phyloP scores from a whole-genome alignment of 2,329 filamentous ascomycete genomes.

The Pseudopyrenochaeta lycopersici region DNA sequence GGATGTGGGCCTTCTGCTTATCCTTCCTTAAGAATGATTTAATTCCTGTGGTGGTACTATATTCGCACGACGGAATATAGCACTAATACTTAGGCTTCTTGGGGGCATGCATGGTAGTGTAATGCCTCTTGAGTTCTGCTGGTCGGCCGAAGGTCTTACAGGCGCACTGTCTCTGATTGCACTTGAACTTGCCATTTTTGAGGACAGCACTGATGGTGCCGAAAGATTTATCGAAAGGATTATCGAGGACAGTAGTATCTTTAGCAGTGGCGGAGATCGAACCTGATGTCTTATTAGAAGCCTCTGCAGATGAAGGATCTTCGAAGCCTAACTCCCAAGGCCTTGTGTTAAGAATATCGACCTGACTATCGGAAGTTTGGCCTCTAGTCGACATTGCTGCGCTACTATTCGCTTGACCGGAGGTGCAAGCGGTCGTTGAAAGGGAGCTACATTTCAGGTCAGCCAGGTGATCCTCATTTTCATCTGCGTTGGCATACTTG shows the following conservation, averaged over 20 bases:
- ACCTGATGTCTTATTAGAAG: background rate
- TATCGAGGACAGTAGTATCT: too few species aligned
- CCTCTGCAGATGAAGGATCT: background rate
- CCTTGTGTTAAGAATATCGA: background rate
- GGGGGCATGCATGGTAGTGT: background rate
- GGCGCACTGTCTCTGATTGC: background rate
- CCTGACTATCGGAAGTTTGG: background rate
- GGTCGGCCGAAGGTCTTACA: background rate
- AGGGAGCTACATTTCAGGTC: background rate
- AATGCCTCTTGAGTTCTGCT: conserved; percentile 4
- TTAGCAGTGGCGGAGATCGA: background rate
- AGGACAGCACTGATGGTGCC: background rate
- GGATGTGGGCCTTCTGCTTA: background rate
- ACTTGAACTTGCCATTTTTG: conserved; percentile 4
- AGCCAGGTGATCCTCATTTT: background rate
- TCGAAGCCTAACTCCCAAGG: background rate
- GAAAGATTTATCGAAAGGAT: too few species aligned
- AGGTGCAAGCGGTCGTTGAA: background rate
- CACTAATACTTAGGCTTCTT: conserved; percentile 6
- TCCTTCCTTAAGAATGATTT: conserved; percentile 4
- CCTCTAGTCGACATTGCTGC: background rate
- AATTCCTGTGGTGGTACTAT: background rate
- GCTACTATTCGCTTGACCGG: background rate
- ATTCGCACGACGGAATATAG: background rate
- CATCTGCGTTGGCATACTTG: background rate